phyloP scores from a whole-genome alignment of 129 eudicot genomes.

The Heracleum sosnowskyi region DNA sequence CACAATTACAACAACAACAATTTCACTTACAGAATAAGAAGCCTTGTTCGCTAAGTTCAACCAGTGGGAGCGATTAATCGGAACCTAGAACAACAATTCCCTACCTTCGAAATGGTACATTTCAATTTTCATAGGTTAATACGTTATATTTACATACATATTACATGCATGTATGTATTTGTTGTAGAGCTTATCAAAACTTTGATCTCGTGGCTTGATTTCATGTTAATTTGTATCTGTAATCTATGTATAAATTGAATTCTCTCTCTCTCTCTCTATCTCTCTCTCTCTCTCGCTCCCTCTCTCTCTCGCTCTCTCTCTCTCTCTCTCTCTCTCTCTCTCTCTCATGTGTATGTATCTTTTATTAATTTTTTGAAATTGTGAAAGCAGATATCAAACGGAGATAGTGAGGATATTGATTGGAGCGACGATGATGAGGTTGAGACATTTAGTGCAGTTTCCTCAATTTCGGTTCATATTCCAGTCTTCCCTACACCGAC shows the following conservation, averaged over 20 bases:
- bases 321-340: background rate
- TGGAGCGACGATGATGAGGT: background rate
- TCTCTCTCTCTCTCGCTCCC: no score
- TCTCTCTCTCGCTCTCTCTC: background rate
- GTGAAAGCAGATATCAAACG: background rate
- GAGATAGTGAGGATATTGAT: background rate
- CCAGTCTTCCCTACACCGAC: background rate
- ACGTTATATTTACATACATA: background rate
- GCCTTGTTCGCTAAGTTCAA: background rate
- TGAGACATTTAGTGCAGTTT: background rate
- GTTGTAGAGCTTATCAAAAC: no score
- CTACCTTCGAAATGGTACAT: conserved; percentile 1
- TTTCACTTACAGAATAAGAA: no score
- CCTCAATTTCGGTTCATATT: background rate
- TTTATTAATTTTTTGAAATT: background rate
- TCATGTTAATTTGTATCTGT: no score
- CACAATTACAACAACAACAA: no score
- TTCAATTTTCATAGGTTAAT: background rate
- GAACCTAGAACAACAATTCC: background rate
- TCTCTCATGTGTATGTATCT: background rate
- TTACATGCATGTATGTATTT: background rate
- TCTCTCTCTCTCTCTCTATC: no score
- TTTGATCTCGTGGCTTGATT: no score
- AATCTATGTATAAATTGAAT: background rate
- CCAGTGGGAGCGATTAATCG: background rate